Percentiles rank a stretch among this genome's conserved stretches.
Conservation (phyloP, 1,139 yeast genomes). For the Sugiyamaella neomexicana region DNA sequence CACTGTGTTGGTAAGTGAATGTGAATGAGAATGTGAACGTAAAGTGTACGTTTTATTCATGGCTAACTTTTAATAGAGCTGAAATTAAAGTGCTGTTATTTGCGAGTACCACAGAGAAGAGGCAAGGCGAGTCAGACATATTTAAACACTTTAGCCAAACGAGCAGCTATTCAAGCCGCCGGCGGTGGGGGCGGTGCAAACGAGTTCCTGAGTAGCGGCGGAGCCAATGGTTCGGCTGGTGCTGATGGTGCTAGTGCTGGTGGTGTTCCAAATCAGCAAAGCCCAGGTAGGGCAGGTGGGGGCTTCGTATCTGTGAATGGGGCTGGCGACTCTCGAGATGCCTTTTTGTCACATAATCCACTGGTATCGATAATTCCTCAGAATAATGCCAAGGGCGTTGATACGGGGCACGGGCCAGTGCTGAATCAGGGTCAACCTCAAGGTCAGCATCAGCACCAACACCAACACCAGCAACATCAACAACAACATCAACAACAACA, state of each 20-base stretch:
- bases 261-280: not conserved
- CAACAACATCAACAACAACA: not conserved
- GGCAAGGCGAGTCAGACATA: conserved; percentile 42
- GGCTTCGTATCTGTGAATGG: conserved; percentile 12
- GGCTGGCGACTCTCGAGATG: conserved; percentile 8
- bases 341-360: conserved; percentile 8
- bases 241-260: not conserved
- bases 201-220: conserved; percentile 6
- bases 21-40: not conserved
- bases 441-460: not conserved
- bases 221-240: not conserved
- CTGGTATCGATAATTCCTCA: conserved; percentile 10
- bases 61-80: conserved; percentile 23
- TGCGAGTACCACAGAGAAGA: conserved; percentile 43
- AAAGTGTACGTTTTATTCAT: not conserved
- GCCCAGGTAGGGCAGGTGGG: not conserved
- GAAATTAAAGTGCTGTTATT: conserved; percentile 41
- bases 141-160: conserved; percentile 27
- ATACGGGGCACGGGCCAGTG: not conserved
- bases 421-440: not conserved
- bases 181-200: conserved; percentile 5
- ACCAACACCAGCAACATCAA: not conserved
- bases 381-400: not conserved
- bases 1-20: conserved; percentile 38
- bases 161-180: conserved; percentile 19